Evolutionary conservation across 768 basidiomycete species (phyloP).

Genomic region (Amanita pallidorosea): DNA sequence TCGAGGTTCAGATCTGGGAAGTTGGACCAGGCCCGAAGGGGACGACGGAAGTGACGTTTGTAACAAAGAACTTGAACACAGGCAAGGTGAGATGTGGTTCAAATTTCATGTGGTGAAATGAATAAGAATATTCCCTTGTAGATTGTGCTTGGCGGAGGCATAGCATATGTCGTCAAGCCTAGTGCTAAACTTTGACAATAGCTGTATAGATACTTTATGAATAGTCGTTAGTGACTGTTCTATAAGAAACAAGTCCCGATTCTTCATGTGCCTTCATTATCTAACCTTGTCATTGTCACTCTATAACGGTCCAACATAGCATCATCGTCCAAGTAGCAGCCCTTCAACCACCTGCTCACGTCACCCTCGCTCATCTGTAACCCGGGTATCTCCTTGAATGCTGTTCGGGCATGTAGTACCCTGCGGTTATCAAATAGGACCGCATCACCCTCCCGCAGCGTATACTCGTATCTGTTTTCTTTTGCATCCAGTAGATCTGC

Average conservation of each 20-base stretch:
- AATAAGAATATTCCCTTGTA: conserved; percentile 9
- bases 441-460: conserved; percentile 71
- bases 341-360: conserved; percentile 81
- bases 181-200: not conserved
- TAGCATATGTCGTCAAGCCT: conserved; percentile 51
- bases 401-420: conserved; percentile 78
- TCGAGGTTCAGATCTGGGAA: conserved; percentile 76
- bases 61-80: conserved; percentile 46
- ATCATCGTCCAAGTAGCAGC: conserved; percentile 70
- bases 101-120: not conserved
- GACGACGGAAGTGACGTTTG: conserved; percentile 49
- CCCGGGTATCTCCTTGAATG: conserved; percentile 42
- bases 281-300: conserved; percentile 29
- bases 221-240: no score
- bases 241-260: not conserved
- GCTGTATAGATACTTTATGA: no score
- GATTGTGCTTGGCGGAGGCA: conserved; percentile 48
- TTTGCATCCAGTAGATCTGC: conserved; percentile 44
- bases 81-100: conserved; percentile 36
- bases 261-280: not conserved
- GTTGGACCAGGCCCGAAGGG: conserved; percentile 55
- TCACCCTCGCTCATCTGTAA: conserved; percentile 30
- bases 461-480: conserved; percentile 45
- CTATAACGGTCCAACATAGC: conserved; percentile 50
- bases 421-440: conserved; percentile 90